Conservation (phyloP, 2,329 filamentous ascomycete genomes). For the Fusarium xyrophilum region DNA sequence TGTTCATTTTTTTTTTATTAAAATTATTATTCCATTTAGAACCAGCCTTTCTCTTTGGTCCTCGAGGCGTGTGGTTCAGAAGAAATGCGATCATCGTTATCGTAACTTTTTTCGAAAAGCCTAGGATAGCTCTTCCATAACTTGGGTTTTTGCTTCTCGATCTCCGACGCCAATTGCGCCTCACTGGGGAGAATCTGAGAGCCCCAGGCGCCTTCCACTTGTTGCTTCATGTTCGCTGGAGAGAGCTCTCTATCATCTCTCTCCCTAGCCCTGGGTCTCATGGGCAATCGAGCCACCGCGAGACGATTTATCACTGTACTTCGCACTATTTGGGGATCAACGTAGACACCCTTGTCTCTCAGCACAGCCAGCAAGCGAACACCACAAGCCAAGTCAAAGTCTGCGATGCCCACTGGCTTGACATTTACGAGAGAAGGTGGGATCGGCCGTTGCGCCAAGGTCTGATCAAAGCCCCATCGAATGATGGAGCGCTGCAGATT, state of each 20-base stretch:
- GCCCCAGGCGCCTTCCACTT: slow-evolving; percentile 49
- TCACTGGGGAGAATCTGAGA: slow-evolving; percentile 41
- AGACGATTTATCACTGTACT: slow-evolving; percentile 43
- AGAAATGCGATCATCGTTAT: slow-evolving; percentile 16
- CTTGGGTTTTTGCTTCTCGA: slow-evolving; percentile 43
- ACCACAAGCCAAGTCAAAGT: slow-evolving; percentile 48
- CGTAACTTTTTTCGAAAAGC: slow-evolving; percentile 42
- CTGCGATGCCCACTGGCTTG: slow-evolving; percentile 20
- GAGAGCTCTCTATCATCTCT: slow-evolving; percentile 46
- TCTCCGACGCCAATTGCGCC: slow-evolving; percentile 34
- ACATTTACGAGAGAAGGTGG: slow-evolving; percentile 12
- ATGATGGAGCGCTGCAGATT: slow-evolving; percentile 51
- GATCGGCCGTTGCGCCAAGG: slow-evolving; percentile 37
- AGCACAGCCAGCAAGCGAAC: slow-evolving; percentile 47
- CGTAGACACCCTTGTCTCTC: slow-evolving; percentile 46
- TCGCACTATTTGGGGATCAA: slow-evolving; percentile 45
- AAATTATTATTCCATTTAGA: slow-evolving; percentile 34
- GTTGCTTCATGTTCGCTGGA: slow-evolving; percentile 40
- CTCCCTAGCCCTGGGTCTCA: slow-evolving; percentile 38
- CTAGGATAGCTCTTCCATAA: slow-evolving; percentile 43
- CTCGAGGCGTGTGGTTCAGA: background rate
- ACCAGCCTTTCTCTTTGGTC: slow-evolving; percentile 6
- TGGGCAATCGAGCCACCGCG: slow-evolving; percentile 41
- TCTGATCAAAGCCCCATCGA: slow-evolving; percentile 55
- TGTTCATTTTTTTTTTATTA: slow-evolving; percentile 19